Conservation (phyloP, 2,329 filamentous ascomycete species). For the Penicillium janthinellum region DNA sequence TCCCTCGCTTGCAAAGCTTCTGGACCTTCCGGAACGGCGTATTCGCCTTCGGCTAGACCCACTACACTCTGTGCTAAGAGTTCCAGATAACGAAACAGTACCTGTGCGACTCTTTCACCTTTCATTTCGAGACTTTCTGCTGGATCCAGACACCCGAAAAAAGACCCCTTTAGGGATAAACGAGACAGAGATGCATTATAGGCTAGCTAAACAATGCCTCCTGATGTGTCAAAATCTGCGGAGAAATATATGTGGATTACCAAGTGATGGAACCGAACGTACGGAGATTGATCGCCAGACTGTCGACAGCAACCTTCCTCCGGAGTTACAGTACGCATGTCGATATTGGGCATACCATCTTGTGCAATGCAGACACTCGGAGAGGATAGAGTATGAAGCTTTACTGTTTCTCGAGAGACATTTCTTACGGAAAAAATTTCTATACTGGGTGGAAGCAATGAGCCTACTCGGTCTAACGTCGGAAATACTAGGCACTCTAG, state of each 20-base stretch:
- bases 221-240: neutral
- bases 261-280: neutral
- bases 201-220: neutral
- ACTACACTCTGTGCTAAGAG: neutral
- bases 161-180: neutral
- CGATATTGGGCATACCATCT: too few relatives aligned
- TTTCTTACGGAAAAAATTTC: constrained; percentile 25
- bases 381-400: constrained; percentile 6
- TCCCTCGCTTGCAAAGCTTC: neutral
- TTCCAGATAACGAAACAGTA: neutral
- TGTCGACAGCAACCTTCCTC: constrained; percentile 1
- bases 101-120: constrained; percentile 1
- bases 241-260: neutral
- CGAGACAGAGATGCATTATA: neutral
- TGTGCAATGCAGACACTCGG: constrained; percentile 6
- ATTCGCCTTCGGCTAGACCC: neutral
- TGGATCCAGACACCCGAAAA: neutral
- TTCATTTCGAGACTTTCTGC: constrained; percentile 6
- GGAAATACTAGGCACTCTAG: constrained; percentile 13
- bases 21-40: neutral
- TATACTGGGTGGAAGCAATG: neutral
- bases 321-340: constrained; percentile 10
- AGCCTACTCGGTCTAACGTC: neutral
- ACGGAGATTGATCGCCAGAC: neutral
- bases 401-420: constrained; percentile 24